These are phyloP conservation scores for Russula compacta DNA, from an alignment of 768 basidiomycete genomes.

Conservation along the genomic window DNA sequence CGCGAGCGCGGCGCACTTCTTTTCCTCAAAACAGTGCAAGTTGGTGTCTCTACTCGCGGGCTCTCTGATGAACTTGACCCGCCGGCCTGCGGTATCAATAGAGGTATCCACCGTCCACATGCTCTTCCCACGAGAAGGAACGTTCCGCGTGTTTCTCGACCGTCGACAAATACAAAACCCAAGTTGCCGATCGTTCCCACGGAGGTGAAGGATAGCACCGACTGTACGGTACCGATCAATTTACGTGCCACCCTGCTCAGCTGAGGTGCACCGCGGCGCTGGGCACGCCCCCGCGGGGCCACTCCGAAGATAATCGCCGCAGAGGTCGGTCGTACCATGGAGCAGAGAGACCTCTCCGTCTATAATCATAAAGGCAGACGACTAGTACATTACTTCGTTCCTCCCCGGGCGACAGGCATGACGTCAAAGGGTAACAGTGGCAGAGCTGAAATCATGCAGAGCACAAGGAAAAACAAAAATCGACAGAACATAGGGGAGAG, in stretches of 20 bases:
- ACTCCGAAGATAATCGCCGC: background rate
- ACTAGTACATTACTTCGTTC: constrained; percentile 16
- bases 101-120: background rate
- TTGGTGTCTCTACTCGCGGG: background rate
- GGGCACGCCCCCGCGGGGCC: background rate
- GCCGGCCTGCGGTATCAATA: background rate
- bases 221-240: constrained; percentile 14
- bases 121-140: background rate
- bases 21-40: background rate
- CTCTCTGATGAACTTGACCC: background rate
- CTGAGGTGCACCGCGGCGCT: constrained; percentile 1
- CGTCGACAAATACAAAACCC: background rate
- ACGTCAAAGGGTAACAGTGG: constrained; percentile 7
- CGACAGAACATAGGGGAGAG: constrained; percentile 10
- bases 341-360: background rate
- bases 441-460: constrained; percentile 10
- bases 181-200: constrained; percentile 16
- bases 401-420: constrained; percentile 5
- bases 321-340: background rate
- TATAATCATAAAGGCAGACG: constrained; percentile 7
- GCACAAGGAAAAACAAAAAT: constrained; percentile 12
- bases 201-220: constrained; percentile 3
- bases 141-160: background rate
- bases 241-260: background rate
- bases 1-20: background rate